Conservation (phyloP, 1,284 basidiomycete genomes). For the Porphyrellus sp. region DNA sequence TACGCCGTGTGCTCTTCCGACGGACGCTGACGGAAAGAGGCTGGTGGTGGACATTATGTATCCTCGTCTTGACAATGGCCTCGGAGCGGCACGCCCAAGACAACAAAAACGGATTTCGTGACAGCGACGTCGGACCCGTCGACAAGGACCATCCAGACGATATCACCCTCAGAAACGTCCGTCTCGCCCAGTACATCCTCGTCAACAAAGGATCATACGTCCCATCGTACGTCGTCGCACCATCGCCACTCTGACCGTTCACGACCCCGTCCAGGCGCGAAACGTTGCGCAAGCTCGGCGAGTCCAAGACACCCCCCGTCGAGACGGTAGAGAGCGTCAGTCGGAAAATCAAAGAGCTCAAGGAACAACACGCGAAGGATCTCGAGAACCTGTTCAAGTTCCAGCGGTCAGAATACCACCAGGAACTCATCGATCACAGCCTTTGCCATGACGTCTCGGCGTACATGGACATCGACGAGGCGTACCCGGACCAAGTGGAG, state of each 20-base stretch:
- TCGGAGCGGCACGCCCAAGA: too few relatives aligned
- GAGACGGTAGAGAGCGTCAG: constrained; percentile 33
- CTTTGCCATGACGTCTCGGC: constrained; percentile 33
- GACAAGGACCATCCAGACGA: constrained; percentile 26
- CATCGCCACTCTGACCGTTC: background rate
- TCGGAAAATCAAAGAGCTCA: constrained; percentile 39
- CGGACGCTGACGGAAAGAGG: background rate
- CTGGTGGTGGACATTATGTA: background rate
- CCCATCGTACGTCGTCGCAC: constrained; percentile 25
- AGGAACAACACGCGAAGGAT: constrained; percentile 41
- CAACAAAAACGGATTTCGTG: constrained; percentile 30
- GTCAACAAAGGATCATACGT: constrained; percentile 25
- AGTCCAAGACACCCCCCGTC: constrained; percentile 2
- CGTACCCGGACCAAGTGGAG: constrained; percentile 25
- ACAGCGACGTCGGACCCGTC: constrained; percentile 4
- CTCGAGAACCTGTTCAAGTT: constrained; percentile 42
- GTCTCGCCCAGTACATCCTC: constrained; percentile 33
- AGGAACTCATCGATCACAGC: constrained; percentile 39
- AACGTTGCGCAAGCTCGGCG: constrained; percentile 24
- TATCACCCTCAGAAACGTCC: constrained; percentile 27
- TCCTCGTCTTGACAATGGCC: too few relatives aligned
- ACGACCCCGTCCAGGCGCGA: constrained; percentile 14
- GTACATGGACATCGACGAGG: constrained; percentile 33
- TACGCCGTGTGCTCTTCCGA: background rate
- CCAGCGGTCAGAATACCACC: constrained; percentile 42